Evolutionary conservation across 306 rosid species (phyloP).

Genomic region (Cicer cuneatum): DNA sequence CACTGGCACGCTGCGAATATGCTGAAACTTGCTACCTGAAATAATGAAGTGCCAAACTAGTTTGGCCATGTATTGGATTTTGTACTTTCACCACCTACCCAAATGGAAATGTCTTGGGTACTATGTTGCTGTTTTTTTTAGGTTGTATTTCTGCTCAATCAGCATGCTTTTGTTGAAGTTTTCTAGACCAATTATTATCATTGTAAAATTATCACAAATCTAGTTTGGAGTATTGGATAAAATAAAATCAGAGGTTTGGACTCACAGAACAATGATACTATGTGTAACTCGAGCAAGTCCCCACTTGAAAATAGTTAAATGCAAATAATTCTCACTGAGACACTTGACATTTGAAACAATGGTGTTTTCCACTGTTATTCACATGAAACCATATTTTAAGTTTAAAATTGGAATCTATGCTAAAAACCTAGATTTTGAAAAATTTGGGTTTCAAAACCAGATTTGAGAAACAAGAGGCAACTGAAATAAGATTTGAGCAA

Average conservation of each 20-base stretch:
- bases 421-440: too few species aligned
- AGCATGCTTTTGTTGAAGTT: conserved; percentile 44
- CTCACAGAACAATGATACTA: too few species aligned
- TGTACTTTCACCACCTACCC: not conserved
- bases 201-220: conserved; percentile 16
- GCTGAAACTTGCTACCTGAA: conserved; percentile 14
- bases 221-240: conserved; percentile 35
- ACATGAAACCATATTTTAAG: too few species aligned
- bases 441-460: too few species aligned
- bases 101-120: conserved; percentile 1
- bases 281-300: too few species aligned
- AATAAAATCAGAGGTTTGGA: conserved; percentile 13
- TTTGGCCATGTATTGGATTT: conserved; percentile 37
- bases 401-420: too few species aligned
- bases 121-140: conserved; percentile 33
- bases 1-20: conserved; percentile 30
- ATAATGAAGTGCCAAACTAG: conserved; percentile 41
- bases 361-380: too few species aligned
- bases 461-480: too few species aligned
- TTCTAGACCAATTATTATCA: conserved; percentile 14
- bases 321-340: too few species aligned
- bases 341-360: too few species aligned
- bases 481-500: too few species aligned
- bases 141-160: conserved; percentile 7
- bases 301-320: too few species aligned